Evolutionary conservation across 2,329 filamentous ascomycete genomes (phyloP), one percentile per base, ranked within the genome.

Genomic region (Beauveria scarabaeidicola): DNA sequence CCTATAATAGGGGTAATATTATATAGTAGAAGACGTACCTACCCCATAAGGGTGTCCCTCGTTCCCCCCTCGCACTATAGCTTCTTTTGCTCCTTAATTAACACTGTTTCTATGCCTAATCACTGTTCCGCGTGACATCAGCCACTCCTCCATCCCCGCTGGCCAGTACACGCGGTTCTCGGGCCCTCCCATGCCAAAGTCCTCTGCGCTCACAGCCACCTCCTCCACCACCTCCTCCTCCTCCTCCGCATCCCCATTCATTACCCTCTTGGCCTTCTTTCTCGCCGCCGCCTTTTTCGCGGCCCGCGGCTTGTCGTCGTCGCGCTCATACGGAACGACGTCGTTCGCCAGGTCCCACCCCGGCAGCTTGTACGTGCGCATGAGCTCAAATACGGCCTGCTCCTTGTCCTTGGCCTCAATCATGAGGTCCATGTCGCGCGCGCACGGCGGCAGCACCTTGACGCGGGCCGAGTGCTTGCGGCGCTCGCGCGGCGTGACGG

Each of bases 331-430:
- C 0, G 92, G 91, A 2, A 93, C 77, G 1, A 97, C 77, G 58
- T 95, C 85, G 65, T 88, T 88, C 69, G 95, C 85, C 0, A 74
- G 81, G 21, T 94, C 80, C 74, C 86, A 89, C 0, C 91, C 91
- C 0, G 91, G 90, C 0, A 97, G 78, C 66, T 87, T 91, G 71
- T 91, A 96, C 0, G 80, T 91, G 23, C 88, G 82, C 91, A 97
- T 97, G 19, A 97, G 79, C 64, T 96, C 91, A 67, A 97, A 96
- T 0, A 97, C 91, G 0, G 93, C 91, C 72, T 97, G 93, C 70
- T 97, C 93, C 73, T 97, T 97, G 69, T 97, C 93, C 71, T 97
- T 97, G 52, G 93, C 93, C 75, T 97, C 93, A 62, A 97, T 97
- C 93, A 97, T 97, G n/a, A 97, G 78, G 69, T 97, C 93, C 88